Conservation (phyloP, 441 rosid species). For the Populus trichocarpa region DNA sequence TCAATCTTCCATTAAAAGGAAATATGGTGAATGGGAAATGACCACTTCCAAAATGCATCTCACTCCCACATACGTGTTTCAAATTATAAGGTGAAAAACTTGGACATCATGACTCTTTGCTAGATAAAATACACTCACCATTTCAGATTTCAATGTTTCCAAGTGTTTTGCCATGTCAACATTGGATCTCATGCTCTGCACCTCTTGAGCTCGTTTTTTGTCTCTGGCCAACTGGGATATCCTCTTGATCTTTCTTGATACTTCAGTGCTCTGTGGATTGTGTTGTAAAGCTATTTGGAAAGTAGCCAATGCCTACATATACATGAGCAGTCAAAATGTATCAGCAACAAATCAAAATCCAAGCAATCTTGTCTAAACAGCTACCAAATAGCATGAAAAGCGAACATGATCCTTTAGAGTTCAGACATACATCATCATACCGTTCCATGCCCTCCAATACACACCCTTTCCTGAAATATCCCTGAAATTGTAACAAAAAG, state of each 20-base stretch:
- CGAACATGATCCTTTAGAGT: constrained; percentile 5
- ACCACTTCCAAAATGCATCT: background rate
- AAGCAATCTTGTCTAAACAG: background rate
- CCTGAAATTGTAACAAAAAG: constrained; percentile 44
- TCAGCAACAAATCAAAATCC: constrained; percentile 3
- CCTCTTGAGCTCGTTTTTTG: constrained; percentile 79
- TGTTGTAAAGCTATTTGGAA: constrained; percentile 68
- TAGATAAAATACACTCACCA: constrained; percentile 48
- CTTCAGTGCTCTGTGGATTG: constrained; percentile 86
- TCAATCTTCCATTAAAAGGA: background rate
- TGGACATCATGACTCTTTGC: background rate
- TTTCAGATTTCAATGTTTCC: constrained; percentile 63
- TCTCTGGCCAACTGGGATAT: constrained; percentile 70
- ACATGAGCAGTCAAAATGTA: constrained; percentile 11
- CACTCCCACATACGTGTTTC: background rate
- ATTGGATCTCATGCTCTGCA: constrained; percentile 74
- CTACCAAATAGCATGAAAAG: background rate
- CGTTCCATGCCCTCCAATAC: constrained; percentile 93
- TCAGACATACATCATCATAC: constrained; percentile 66
- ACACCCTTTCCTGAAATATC: constrained; percentile 94
- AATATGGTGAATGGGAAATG: too few species aligned
- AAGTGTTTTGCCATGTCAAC: constrained; percentile 74
- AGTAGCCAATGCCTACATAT: constrained; percentile 67
- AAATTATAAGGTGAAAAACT: background rate
- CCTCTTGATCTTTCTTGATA: constrained; percentile 81